A percentile compares a stretch with the other conserved stretches of the same genome.
These are phyloP conservation scores for Tolypocladium tundrense DNA, from an alignment of 2,329 filamentous ascomycete species.

Conservation along the genomic window DNA sequence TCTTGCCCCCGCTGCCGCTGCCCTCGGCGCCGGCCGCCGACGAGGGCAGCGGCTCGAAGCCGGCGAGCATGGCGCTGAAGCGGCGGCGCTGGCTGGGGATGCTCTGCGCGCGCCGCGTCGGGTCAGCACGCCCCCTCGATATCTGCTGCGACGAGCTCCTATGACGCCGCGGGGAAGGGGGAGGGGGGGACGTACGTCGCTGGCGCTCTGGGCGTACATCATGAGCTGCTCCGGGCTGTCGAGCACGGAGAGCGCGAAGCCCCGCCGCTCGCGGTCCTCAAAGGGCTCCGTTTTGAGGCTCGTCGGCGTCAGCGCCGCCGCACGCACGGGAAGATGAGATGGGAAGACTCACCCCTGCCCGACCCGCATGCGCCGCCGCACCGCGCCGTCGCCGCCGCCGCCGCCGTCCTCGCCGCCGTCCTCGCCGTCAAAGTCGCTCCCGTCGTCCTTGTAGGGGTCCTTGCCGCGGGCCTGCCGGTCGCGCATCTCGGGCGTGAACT, in stretches of 20 bases:
- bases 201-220: constrained; percentile 44
- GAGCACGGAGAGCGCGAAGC: constrained; percentile 42
- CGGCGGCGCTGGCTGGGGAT: constrained; percentile 44
- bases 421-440: constrained; percentile 16
- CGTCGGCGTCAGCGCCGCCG: not conserved
- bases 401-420: constrained; percentile 11
- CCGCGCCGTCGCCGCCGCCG: not conserved
- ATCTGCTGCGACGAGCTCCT: not conserved
- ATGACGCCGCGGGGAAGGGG: not conserved
- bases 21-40: not conserved
- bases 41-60: constrained; percentile 23
- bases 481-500: constrained; percentile 41
- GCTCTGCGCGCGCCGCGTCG: constrained; percentile 28
- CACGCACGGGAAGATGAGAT: not conserved
- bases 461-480: constrained; percentile 50
- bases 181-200: constrained; percentile 34
- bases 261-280: constrained; percentile 30
- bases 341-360: not conserved
- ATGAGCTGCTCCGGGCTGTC: constrained; percentile 48
- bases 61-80: constrained; percentile 46
- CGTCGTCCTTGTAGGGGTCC: constrained; percentile 32
- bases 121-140: not conserved
- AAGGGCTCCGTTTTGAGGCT: constrained; percentile 26
- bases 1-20: not conserved
- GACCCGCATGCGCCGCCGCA: not conserved